Evolutionary conservation across 257 asterid species (phyloP), one percentile per base, ranked within the genome.

Genomic region (Solanum pinnatisectum): DNA sequence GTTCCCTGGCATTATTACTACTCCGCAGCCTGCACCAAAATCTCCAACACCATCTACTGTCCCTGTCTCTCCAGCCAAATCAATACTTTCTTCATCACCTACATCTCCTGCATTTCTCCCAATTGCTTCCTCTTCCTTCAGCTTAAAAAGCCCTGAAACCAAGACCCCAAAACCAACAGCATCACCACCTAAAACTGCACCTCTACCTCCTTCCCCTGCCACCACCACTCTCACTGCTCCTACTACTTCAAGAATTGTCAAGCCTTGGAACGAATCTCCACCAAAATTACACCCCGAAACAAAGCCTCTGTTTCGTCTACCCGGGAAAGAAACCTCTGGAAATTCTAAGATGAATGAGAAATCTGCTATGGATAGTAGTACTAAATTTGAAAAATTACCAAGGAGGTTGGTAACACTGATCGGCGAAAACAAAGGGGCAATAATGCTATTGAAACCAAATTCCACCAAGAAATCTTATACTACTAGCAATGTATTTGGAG

Each of bases 361-460:
- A 68, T 77, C 88, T 49, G 16, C 72, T 5, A 30, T n/a, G 15
- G n/a, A 16, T 14, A 78, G 90, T 5, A 68, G 91, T 25, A 30
- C 23, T 4, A 89, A 88, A 56, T 82, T 90, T n/a, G 92, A 91
- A 33, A 93, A 89, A 84, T 11, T 8, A 12, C 96, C 94, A 10
- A 70, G 86, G 90, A 91, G 94, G 18, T 83, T 95, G 32, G 91
- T 96, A 78, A 92, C 96, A 10, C 94, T 95, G 23, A 93, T 94
- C 3, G 99, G 99, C 3, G 96, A 95, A 30, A 96, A 96, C 90
- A 93, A 90, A 91, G 99, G 99, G 10, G 98, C 99, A 0, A 82
- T 94, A 6, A 94, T 96, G 99, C 95, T 94, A 37, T 49, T 95
- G 37, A 91, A 63, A 44, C 87, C 88, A 8, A 88, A 91, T 32